phyloP scores from a whole-genome alignment of 805 yeast species.

The Crinitomyces ghanaensis region DNA sequence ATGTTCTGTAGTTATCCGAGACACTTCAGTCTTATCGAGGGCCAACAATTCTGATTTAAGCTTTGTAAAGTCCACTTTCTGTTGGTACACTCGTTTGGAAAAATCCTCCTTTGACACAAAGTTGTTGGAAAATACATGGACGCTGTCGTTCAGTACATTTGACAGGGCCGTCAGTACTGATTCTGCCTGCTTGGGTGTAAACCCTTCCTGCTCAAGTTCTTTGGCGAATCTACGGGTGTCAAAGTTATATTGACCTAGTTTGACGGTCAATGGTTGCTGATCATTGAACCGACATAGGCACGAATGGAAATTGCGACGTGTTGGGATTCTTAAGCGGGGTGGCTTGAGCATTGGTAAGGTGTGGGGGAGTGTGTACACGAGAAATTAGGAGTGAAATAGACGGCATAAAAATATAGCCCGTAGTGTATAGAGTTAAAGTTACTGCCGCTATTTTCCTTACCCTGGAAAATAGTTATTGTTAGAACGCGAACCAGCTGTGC shows the following conservation, averaged over 20 bases:
- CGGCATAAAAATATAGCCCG: too few relatives aligned
- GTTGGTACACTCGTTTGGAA: conserved; percentile 81
- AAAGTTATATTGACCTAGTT: conserved; percentile 32
- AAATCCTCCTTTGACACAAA: conserved; percentile 79
- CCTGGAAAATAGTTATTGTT: too few relatives aligned
- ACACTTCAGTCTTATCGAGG: conserved; percentile 77
- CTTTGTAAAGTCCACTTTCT: conserved; percentile 92
- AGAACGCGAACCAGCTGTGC: too few relatives aligned
- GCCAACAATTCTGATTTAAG: conserved; percentile 84
- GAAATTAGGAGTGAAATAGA: too few relatives aligned
- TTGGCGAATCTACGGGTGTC: conserved; percentile 69
- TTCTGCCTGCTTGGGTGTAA: conserved; percentile 64
- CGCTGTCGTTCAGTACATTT: conserved; percentile 69
- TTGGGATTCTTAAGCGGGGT: background rate
- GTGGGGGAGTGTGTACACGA: too few relatives aligned
- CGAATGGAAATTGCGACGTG: conserved; percentile 1
- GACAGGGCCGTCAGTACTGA: conserved; percentile 65
- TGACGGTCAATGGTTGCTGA: conserved; percentile 3
- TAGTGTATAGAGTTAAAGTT: too few relatives aligned
- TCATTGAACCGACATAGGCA: background rate
- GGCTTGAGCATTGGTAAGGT: too few relatives aligned
- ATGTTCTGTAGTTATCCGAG: conserved; percentile 72
- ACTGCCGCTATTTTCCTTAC: too few relatives aligned
- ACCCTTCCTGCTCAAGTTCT: conserved; percentile 57
- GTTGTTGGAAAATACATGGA: conserved; percentile 59